Conservation (phyloP, 345 rosid genomes). For the Arabidopsis suecica region DNA sequence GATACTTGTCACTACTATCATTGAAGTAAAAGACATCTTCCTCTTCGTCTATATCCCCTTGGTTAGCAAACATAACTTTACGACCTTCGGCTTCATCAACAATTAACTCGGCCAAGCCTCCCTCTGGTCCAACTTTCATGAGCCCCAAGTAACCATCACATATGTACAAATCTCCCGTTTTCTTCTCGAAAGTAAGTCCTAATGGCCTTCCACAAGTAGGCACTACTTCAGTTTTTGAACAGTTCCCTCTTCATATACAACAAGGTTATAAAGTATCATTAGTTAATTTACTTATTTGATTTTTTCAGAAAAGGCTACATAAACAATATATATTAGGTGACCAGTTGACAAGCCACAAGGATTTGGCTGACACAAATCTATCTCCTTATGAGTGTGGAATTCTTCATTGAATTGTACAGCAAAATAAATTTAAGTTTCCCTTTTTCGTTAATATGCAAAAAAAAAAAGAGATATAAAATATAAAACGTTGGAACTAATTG, state of each 20-base stretch:
- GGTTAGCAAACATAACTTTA: conserved; percentile 64
- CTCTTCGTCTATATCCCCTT: conserved; percentile 61
- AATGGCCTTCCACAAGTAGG: conserved; percentile 79
- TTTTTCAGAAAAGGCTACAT: neutral
- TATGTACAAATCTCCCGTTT: conserved; percentile 75
- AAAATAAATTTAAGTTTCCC: neutral
- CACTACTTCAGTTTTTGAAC: conserved; percentile 54
- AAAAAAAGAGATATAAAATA: neutral
- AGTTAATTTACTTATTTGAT: neutral
- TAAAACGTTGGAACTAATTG: neutral
- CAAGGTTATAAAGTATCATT: neutral
- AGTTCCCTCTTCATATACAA: conserved; percentile 52
- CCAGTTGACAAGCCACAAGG: neutral
- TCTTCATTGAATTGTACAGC: too few relatives aligned
- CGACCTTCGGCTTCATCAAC: conserved; percentile 57
- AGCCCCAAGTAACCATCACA: conserved; percentile 78
- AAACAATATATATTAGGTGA: neutral
- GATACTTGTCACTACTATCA: conserved; percentile 62
- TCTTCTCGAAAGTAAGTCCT: conserved; percentile 64
- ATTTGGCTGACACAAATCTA: neutral
- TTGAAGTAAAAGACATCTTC: conserved; percentile 72
- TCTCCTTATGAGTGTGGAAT: neutral
- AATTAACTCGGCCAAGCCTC: conserved; percentile 60
- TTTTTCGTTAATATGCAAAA: neutral
- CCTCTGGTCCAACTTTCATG: conserved; percentile 65